Evolutionary conservation across 2,329 filamentous ascomycete genomes (phyloP).

Genomic region (Volutella citrinella): DNA sequence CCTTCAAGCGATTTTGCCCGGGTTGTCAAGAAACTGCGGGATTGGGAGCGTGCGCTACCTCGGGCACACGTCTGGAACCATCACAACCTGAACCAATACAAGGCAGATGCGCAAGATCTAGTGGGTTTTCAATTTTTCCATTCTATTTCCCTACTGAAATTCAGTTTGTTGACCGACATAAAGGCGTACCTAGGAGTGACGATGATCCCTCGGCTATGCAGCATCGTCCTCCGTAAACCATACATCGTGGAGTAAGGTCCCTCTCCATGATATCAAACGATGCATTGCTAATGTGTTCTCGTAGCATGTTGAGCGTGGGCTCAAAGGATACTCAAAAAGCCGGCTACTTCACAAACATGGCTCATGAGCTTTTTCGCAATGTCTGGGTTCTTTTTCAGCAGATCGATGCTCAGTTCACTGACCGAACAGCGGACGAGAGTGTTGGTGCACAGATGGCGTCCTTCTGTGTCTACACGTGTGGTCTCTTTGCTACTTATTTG

Average conservation of each 20-base stretch:
- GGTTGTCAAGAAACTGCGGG: constrained; percentile 39
- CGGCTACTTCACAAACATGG: too few species aligned
- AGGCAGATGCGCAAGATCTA: constrained; percentile 47
- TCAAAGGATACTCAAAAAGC: too few species aligned
- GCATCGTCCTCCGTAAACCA: constrained; percentile 54
- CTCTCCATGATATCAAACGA: background rate
- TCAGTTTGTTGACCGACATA: background rate
- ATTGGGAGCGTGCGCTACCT: constrained; percentile 49
- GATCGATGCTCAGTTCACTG: constrained; percentile 48
- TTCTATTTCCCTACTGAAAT: too few species aligned
- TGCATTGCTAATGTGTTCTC: constrained; percentile 5
- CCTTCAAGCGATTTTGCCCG: constrained; percentile 44
- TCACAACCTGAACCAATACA: constrained; percentile 42
- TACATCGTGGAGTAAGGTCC: constrained; percentile 47
- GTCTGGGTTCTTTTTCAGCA: constrained; percentile 47
- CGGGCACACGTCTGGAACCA: constrained; percentile 46
- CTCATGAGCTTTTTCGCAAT: constrained; percentile 46
- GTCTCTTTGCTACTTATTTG: constrained; percentile 49
- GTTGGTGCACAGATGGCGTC: constrained; percentile 53
- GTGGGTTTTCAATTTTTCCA: constrained; percentile 28
- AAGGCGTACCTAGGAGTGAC: constrained; percentile 55
- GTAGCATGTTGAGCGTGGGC: constrained; percentile 42
- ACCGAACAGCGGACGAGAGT: constrained; percentile 43
- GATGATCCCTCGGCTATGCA: constrained; percentile 53
- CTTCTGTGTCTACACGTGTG: constrained; percentile 55